A percentile compares a stretch with the other conserved stretches of the same genome.
Evolutionary conservation across 805 yeast genomes (phyloP).

Genomic region (Huiozyma naganishii): DNA sequence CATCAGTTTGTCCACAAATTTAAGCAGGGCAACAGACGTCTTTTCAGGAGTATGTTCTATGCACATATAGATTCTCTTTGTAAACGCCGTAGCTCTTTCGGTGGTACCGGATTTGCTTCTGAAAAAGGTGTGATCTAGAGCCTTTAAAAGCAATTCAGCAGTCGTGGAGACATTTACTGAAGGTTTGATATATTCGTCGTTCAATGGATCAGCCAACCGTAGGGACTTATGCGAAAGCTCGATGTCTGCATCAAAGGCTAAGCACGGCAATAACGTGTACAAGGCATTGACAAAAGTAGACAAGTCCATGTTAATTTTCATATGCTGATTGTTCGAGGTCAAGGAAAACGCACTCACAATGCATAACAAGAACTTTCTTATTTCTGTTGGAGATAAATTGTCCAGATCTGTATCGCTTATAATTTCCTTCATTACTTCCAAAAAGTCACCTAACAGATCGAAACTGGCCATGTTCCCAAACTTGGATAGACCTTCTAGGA

Average conservation of each 20-base stretch:
- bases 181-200: conserved; percentile 41
- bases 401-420: conserved; percentile 43
- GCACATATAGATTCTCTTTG: conserved; percentile 64
- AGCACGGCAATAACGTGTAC: conserved; percentile 54
- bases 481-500: conserved; percentile 81
- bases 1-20: conserved; percentile 66
- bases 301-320: conserved; percentile 69
- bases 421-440: conserved; percentile 80
- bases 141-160: conserved; percentile 68
- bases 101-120: conserved; percentile 57
- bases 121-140: conserved; percentile 75
- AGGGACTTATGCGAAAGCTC: conserved; percentile 77
- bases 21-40: conserved; percentile 64
- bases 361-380: conserved; percentile 70
- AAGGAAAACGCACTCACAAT: conserved; percentile 85
- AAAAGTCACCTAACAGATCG: conserved; percentile 84
- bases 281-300: conserved; percentile 69
- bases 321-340: conserved; percentile 60
- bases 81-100: conserved; percentile 65
- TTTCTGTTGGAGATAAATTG: conserved; percentile 36
- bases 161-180: conserved; percentile 82
- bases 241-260: conserved; percentile 70
- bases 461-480: conserved; percentile 89
- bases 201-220: conserved; percentile 69
- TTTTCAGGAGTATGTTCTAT: conserved; percentile 78